Base-by-base conservation (phyloP, 768 basidiomycete species). In the Vararia minispora region DNA sequence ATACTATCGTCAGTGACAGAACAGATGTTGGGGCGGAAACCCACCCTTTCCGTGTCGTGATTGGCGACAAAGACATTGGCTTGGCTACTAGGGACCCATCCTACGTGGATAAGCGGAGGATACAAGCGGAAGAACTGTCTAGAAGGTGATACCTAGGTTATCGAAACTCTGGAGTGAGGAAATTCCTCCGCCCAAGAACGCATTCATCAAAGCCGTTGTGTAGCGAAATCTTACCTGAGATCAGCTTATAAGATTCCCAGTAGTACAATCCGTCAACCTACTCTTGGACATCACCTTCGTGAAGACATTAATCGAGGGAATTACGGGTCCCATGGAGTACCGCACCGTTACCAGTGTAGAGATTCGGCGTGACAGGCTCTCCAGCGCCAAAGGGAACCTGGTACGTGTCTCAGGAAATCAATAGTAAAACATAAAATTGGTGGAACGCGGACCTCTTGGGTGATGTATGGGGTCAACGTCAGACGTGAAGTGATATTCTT, bases 1-100 rank as follows among this genome's bases (percentile, higher is more conserved):
- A n/a, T n/a, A n/a, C n/a, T n/a, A n/a, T n/a, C n/a, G n/a, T n/a
- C n/a, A n/a, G n/a, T n/a, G n/a, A n/a, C n/a, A n/a, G n/a, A n/a
- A n/a, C n/a, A n/a, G n/a, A 26, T 23, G 18, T n/a, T n/a, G n/a
- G n/a, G n/a, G n/a, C n/a, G n/a, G n/a, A 17, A 4, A 46, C 61
- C 34, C 38, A 62, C 63, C 27, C 79, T 58, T 52, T 81, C 80
- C 1, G 79, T 81, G 45, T 82, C 80, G 41, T 81, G 79, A 47
- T 82, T 79, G 0, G 71, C 60, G 4, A 81, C 76, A 41, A 81
- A 81, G 6, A 75, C 68, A 44, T 81, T 82, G 0, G 79, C 78
- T 12, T 50, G 46, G 0, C 52, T 58, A 2, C 76, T 64, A 0
- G 69, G 30, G 2, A 79, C 60, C 78, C 77, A 83, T 2, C 75